phyloP scores from a whole-genome alignment of 768 basidiomycete species.

The Clavulina sp. region DNA sequence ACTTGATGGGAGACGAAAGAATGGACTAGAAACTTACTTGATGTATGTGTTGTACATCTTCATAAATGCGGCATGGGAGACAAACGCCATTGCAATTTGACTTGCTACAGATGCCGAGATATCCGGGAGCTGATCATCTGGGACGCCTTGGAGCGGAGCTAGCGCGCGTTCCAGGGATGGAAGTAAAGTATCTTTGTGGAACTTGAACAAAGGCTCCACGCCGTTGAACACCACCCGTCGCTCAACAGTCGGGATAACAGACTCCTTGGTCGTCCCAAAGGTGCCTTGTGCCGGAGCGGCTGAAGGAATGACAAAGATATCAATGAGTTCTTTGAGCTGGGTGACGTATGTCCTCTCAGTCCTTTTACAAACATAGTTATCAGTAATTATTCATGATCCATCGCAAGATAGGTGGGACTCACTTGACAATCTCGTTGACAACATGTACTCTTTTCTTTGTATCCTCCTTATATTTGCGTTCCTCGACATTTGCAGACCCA shows the following conservation, averaged over 20 bases:
- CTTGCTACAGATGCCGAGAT: slow-evolving; percentile 59
- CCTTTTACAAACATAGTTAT: slow-evolving; percentile 23
- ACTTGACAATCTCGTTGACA: slow-evolving; percentile 84
- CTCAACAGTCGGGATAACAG: slow-evolving; percentile 68
- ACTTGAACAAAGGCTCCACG: slow-evolving; percentile 73
- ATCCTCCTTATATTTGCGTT: slow-evolving; percentile 86
- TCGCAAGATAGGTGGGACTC: slow-evolving; percentile 21
- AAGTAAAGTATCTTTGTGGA: slow-evolving; percentile 85
- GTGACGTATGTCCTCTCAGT: slow-evolving; percentile 93
- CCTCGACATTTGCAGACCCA: slow-evolving; percentile 42
- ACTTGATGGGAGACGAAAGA: slow-evolving; percentile 1
- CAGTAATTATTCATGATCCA: not conserved
- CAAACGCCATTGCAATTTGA: slow-evolving; percentile 73
- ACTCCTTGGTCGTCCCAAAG: slow-evolving; percentile 59
- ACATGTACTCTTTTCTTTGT: slow-evolving; percentile 67
- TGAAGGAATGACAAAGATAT: slow-evolving; percentile 87
- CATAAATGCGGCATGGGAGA: slow-evolving; percentile 94
- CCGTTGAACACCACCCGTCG: slow-evolving; percentile 85
- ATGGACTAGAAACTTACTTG: slow-evolving; percentile 40
- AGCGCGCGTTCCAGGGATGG: slow-evolving; percentile 75
- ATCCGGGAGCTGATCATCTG: slow-evolving; percentile 51
- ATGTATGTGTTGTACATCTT: slow-evolving; percentile 97
- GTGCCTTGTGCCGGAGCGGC: slow-evolving; percentile 43
- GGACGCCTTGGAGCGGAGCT: slow-evolving; percentile 39
- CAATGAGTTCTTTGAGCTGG: slow-evolving; percentile 82